phyloP scores from a whole-genome alignment of 768 basidiomycete species.

The Kwoniella sp. region DNA sequence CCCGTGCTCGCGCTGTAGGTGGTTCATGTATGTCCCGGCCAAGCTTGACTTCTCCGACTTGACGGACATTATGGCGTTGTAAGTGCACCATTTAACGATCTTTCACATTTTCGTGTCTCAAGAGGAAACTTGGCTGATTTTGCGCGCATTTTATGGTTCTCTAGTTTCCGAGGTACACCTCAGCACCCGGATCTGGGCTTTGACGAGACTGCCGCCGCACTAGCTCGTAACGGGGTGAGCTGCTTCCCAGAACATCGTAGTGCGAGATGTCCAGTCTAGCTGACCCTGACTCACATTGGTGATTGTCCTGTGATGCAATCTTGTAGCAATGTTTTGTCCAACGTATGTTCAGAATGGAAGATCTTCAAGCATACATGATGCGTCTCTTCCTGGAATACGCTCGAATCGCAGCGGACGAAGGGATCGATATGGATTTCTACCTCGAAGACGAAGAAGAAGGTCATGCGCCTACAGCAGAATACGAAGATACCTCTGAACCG shows the following conservation, averaged over 20 bases:
- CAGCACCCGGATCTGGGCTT: constrained; percentile 55
- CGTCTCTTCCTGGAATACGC: constrained; percentile 56
- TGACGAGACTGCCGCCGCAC: constrained; percentile 56
- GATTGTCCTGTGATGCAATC: too few species aligned
- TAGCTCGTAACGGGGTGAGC: constrained; percentile 55
- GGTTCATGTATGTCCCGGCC: constrained; percentile 56
- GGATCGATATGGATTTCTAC: constrained; percentile 41
- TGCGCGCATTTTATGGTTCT: too few species aligned
- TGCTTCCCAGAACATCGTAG: neutral
- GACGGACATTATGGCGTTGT: constrained; percentile 56
- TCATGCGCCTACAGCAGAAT: neutral
- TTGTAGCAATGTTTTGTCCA: constrained; percentile 49
- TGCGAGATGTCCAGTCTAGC: too few species aligned
- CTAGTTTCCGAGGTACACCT: constrained; percentile 54
- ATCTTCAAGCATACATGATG: constrained; percentile 57
- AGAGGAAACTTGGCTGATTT: neutral
- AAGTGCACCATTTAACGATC: constrained; percentile 25
- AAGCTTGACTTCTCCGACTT: constrained; percentile 55
- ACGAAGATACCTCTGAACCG: neutral
- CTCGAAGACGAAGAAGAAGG: constrained; percentile 9
- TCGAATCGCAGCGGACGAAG: constrained; percentile 45
- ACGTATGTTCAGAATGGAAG: constrained; percentile 54
- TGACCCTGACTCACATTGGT: neutral
- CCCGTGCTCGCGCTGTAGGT: constrained; percentile 29
- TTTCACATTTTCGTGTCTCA: neutral